Percentiles rank a stretch among this genome's conserved stretches.
These are phyloP conservation scores for Penicillium salamii DNA, from an alignment of 495 filamentous ascomycete species.

Conservation along the genomic window DNA sequence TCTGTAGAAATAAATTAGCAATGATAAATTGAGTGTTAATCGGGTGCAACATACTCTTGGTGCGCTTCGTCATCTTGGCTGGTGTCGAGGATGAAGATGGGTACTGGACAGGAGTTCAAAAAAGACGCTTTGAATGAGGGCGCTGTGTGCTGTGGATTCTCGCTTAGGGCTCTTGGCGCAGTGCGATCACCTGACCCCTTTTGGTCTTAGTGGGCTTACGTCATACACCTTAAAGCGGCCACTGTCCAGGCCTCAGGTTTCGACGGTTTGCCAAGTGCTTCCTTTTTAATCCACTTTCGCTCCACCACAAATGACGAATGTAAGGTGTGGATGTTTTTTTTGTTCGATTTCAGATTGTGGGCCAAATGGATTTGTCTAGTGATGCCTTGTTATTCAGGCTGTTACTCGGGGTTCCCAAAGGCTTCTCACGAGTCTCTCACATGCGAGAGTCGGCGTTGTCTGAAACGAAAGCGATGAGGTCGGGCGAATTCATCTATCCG, in stretches of 20 bases:
- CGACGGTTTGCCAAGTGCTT: not conserved
- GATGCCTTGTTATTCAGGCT: constrained; percentile 1
- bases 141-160: constrained; percentile 47
- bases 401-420: no score
- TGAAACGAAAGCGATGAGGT: not conserved
- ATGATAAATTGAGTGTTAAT: constrained; percentile 1
- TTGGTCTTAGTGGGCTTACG: constrained; percentile 14
- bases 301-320: constrained; percentile 6
- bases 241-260: constrained; percentile 1
- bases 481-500: constrained; percentile 15
- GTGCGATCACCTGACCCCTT: constrained; percentile 24
- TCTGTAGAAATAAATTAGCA: constrained; percentile 49
- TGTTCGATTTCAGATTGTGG: not conserved
- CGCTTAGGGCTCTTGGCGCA: constrained; percentile 42
- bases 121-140: constrained; percentile 32
- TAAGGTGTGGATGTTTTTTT: not conserved
- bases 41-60: constrained; percentile 63
- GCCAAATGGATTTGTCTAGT: not conserved
- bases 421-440: not conserved
- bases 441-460: not conserved
- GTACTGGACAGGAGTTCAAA: constrained; percentile 42
- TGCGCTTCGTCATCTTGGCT: constrained; percentile 91
- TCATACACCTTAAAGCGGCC: constrained; percentile 15
- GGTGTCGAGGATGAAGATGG: constrained; percentile 46
- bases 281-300: not conserved